Evolutionary conservation across 768 basidiomycete genomes (phyloP).

Genomic region (Xerocomellus intermedius): DNA sequence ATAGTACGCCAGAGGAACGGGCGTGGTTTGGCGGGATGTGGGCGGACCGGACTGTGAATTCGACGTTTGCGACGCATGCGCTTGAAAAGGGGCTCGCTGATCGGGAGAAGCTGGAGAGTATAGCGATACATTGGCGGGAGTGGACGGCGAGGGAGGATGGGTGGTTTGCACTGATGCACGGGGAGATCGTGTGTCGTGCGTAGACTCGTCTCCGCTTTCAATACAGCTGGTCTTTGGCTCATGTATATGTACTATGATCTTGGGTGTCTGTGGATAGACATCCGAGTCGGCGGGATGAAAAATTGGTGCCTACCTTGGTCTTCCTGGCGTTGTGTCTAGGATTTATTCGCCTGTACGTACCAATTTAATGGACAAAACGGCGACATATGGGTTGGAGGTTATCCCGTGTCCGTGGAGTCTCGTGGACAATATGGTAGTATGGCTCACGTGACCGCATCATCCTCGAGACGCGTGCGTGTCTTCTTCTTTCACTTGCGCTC

Average conservation of each 20-base stretch:
- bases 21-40: constrained; percentile 39
- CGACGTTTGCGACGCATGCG: constrained; percentile 33
- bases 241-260: no score
- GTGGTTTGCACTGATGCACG: constrained; percentile 34
- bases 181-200: constrained; percentile 33
- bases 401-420: not conserved
- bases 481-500: not conserved
- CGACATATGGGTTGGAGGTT: no score
- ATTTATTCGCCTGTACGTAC: no score
- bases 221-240: not conserved
- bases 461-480: not conserved
- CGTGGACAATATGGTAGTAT: no score
- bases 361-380: no score
- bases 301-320: no score
- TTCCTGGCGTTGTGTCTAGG: no score
- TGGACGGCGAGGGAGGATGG: constrained; percentile 35
- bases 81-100: constrained; percentile 27
- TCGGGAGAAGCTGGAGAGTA: constrained; percentile 22
- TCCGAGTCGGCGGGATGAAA: no score
- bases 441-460: constrained; percentile 5
- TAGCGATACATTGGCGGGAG: constrained; percentile 24
- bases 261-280: not conserved
- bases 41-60: constrained; percentile 38
- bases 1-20: constrained; percentile 34
- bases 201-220: constrained; percentile 19